phyloP scores from a whole-genome alignment of 306 rosid species.

The Bauhinia variegata region DNA sequence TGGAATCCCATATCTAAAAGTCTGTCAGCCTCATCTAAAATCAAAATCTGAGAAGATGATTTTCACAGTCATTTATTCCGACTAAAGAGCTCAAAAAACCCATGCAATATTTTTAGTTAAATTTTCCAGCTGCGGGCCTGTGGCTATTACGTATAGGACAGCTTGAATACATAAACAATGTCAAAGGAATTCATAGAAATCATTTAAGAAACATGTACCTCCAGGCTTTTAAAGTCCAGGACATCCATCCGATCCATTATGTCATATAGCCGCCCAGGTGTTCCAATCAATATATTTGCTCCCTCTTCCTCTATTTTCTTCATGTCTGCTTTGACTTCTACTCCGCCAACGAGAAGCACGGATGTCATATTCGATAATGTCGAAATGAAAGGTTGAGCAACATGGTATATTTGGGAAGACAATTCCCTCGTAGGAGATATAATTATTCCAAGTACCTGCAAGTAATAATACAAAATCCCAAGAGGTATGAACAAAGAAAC shows the following conservation, averaged over 20 bases:
- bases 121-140: constrained; percentile 2
- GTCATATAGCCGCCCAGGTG: constrained; percentile 85
- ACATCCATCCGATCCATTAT: constrained; percentile 77
- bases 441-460: constrained; percentile 78
- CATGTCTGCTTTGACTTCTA: constrained; percentile 71
- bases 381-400: constrained; percentile 78
- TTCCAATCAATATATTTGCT: constrained; percentile 80
- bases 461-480: not conserved
- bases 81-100: not conserved
- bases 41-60: constrained; percentile 59
- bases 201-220: constrained; percentile 52
- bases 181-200: constrained; percentile 24
- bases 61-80: constrained; percentile 17
- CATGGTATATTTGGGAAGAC: constrained; percentile 77
- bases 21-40: constrained; percentile 87
- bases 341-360: constrained; percentile 85
- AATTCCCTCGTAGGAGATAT: constrained; percentile 93
- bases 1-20: constrained; percentile 87
- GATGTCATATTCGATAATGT: constrained; percentile 64
- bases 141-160: constrained; percentile 23
- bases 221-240: constrained; percentile 71
- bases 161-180: not conserved
- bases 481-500: not conserved
- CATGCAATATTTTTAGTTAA: constrained; percentile 10
- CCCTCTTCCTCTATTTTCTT: constrained; percentile 81